Evolutionary conservation across 495 filamentous ascomycete genomes (phyloP).

Genomic region (Trichoderma orchidacearum): DNA sequence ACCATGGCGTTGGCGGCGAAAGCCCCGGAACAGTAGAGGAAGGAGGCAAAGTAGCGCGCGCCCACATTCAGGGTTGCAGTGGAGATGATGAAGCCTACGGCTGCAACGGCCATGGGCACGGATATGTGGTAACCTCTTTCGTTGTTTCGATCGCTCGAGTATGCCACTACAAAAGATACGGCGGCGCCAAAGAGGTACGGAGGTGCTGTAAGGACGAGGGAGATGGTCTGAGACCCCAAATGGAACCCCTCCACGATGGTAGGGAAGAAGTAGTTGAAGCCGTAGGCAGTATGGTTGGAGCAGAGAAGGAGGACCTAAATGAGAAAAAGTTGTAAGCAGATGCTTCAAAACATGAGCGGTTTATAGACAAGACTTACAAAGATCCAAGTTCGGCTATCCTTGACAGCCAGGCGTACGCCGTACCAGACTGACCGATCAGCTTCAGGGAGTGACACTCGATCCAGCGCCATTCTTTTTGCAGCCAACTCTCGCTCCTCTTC

Average conservation of each 20-base stretch:
- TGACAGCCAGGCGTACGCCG: conserved; percentile 57
- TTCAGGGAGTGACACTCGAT: background rate
- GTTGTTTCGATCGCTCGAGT: conserved; percentile 25
- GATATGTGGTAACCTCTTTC: conserved; percentile 38
- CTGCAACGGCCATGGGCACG: conserved; percentile 18
- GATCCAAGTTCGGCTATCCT: conserved; percentile 60
- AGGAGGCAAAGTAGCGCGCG: conserved; percentile 26
- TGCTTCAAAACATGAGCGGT: background rate
- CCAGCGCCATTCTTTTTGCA: background rate
- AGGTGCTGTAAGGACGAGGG: conserved; percentile 30
- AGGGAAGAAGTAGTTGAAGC: conserved; percentile 25
- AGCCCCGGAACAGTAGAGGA: conserved; percentile 26
- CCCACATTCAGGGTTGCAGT: conserved; percentile 22
- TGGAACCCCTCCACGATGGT: conserved; percentile 30
- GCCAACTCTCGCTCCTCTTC: background rate
- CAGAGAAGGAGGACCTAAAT: background rate
- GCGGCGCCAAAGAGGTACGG: conserved; percentile 29
- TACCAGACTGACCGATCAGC: conserved; percentile 46
- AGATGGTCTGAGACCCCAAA: conserved; percentile 21
- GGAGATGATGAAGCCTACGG: conserved; percentile 27
- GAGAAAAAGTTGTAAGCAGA: background rate
- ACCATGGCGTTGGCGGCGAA: conserved; percentile 32
- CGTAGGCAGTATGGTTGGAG: background rate
- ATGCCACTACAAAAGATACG: conserved; percentile 20
- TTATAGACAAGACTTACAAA: conserved; percentile 28